These are phyloP conservation scores for Gardenia jasminoides DNA, from an alignment of 257 asterid species.

Conservation along the genomic window DNA sequence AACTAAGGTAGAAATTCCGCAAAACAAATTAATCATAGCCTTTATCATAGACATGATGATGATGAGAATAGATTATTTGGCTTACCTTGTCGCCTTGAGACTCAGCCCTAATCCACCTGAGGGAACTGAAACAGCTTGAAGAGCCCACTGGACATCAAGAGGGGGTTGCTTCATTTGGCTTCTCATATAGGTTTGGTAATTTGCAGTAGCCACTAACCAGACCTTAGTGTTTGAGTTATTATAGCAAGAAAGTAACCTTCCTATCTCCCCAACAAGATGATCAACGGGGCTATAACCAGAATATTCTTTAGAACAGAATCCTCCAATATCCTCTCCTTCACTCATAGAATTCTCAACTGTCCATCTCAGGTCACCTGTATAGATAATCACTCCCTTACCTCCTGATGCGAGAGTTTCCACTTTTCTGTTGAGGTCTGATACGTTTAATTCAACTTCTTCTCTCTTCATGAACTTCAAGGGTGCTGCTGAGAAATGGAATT, in stretches of 20 bases:
- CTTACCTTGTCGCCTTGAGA: slow-evolving; percentile 60
- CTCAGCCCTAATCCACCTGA: slow-evolving; percentile 62
- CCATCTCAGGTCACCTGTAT: slow-evolving; percentile 75
- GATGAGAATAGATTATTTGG: not conserved
- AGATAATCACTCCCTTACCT: slow-evolving; percentile 49
- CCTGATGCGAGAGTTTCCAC: slow-evolving; percentile 44
- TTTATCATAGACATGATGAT: not conserved
- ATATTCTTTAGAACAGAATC: not conserved
- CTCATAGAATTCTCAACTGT: slow-evolving; percentile 28
- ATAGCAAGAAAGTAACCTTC: slow-evolving; percentile 44
- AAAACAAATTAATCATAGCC: not conserved
- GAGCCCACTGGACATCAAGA: slow-evolving; percentile 63
- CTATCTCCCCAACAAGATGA: slow-evolving; percentile 57
- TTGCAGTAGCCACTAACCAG: slow-evolving; percentile 72
- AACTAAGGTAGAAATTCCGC: too few relatives aligned
- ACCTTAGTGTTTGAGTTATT: slow-evolving; percentile 38
- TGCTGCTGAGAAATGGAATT: slow-evolving; percentile 54
- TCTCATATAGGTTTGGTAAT: slow-evolving; percentile 62
- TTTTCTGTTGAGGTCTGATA: slow-evolving; percentile 57
- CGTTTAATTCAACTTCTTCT: slow-evolving; percentile 59
- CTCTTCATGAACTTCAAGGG: slow-evolving; percentile 58
- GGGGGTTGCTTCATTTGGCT: slow-evolving; percentile 73
- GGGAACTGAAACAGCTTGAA: slow-evolving; percentile 66
- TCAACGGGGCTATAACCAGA: slow-evolving; percentile 48
- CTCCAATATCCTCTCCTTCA: not conserved